phyloP scores from a whole-genome alignment of 164 flowering plant genomes.

The Vitis rupestris region DNA sequence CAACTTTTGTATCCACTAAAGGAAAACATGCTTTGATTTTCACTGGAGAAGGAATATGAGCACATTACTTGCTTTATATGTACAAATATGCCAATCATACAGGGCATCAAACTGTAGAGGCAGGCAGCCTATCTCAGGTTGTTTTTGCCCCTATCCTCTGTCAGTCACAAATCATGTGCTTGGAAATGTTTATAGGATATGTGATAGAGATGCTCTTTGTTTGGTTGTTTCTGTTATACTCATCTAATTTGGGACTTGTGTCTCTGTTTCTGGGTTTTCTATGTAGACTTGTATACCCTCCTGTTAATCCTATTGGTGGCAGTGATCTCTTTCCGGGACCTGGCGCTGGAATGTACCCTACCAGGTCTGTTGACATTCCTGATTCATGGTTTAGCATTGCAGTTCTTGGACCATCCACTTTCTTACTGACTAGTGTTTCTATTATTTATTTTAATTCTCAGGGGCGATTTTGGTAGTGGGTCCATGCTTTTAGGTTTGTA shows the following conservation, averaged over 20 bases:
- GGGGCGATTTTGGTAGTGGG: conserved; percentile 51
- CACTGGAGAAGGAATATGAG: no score
- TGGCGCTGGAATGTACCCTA: conserved; percentile 73
- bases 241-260: not conserved
- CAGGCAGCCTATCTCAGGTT: no score
- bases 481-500: conserved; percentile 69
- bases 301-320: conserved; percentile 43
- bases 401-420: not conserved
- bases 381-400: not conserved
- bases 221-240: no score
- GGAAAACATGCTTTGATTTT: no score
- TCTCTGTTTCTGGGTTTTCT: conserved; percentile 1
- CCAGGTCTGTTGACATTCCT: conserved; percentile 33
- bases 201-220: no score
- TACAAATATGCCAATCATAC: no score
- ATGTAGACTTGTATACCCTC: conserved; percentile 46
- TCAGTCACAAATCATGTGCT: not conserved
- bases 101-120: no score
- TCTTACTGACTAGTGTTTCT: not conserved
- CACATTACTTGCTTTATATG: no score
- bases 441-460: conserved; percentile 22
- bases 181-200: not conserved
- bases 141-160: not conserved
- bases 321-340: conserved; percentile 69
- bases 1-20: no score